Evolutionary conservation across 495 filamentous ascomycete genomes (phyloP), one percentile per base, ranked within the genome.

Genomic region (Xylaria longipes): DNA sequence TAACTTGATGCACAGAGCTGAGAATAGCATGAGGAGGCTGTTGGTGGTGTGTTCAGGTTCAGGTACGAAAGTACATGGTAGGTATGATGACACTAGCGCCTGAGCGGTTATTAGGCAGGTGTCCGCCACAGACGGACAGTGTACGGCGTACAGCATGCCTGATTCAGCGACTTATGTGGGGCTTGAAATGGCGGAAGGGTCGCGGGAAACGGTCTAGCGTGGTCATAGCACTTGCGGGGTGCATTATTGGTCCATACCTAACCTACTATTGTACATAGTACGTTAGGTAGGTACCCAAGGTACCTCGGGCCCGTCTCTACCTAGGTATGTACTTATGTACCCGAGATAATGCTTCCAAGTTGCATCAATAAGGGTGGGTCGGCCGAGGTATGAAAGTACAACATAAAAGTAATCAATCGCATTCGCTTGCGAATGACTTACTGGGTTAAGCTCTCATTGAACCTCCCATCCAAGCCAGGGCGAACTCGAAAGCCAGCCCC

Each of bases 371-470:
- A 2, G 52, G 52, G 67, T 69, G 67, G 67, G 67, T 69, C 67
- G 54, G 31, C 67, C 67, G 67, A 69, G 67, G 67, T 29, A 57
- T 41, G 14, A 2, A 56, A 31, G 52, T 60, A 60, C 62, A 17
- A 11, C 60, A 65, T 56, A 56, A 31, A 50, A 52, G n/a, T 56
- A 54, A 58, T 43, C 54, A 41, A 31, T 60, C 54, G 54, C 54
- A 60, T 27, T 62, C 56, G 68, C 68, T 70, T 70, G 22, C 29
- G 9, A 12, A 39, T n/a, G 46, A 56, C 65, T 54, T 68, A 31
- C 46, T 45, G 43, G 33, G 46, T 50, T 22, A 22, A 39, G 46
- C 31, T 27, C 37, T 31, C 5, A 31, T 54, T 46, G 29, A 66
- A 37, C 41, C 29, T 58, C 52, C 50, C 56, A 61, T 61, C 25